phyloP scores from a whole-genome alignment of 805 yeast genomes.

The Myxozyma kluyveri region DNA sequence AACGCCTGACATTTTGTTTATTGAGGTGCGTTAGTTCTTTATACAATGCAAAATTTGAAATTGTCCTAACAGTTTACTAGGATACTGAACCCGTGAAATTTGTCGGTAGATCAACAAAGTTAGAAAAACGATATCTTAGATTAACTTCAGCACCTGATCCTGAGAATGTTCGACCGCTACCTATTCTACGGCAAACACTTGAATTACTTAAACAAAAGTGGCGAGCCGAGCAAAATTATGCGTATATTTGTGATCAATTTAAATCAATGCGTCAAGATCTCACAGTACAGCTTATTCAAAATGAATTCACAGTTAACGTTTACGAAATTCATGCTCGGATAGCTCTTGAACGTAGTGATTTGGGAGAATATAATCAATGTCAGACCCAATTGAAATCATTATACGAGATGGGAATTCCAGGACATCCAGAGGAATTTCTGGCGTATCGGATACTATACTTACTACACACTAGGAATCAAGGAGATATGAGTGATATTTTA shows the following conservation, averaged over 20 bases:
- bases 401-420: constrained; percentile 47
- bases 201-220: constrained; percentile 54
- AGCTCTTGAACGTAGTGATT: constrained; percentile 78
- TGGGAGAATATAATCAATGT: constrained; percentile 95
- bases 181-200: constrained; percentile 57
- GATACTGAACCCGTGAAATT: constrained; percentile 32
- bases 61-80: constrained; percentile 1
- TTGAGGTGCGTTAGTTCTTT: too few species aligned
- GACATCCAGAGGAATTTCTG: constrained; percentile 58
- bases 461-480: constrained; percentile 65
- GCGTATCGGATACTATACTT: constrained; percentile 73
- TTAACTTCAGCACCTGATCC: constrained; percentile 93
- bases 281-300: constrained; percentile 83
- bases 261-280: constrained; percentile 91
- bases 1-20: too few species aligned
- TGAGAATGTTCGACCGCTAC: constrained; percentile 69
- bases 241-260: constrained; percentile 82
- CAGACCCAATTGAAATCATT: constrained; percentile 72
- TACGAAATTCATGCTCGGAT: constrained; percentile 84
- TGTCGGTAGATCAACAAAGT: constrained; percentile 60
- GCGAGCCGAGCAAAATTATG: constrained; percentile 54
- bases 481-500: constrained; percentile 51
- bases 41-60: neutral
- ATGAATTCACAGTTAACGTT: constrained; percentile 69
- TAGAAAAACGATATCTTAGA: constrained; percentile 79